A percentile compares a stretch with the other conserved stretches of the same genome.
phyloP scores from a whole-genome alignment of 768 basidiomycete species.

The Russula sp. region DNA sequence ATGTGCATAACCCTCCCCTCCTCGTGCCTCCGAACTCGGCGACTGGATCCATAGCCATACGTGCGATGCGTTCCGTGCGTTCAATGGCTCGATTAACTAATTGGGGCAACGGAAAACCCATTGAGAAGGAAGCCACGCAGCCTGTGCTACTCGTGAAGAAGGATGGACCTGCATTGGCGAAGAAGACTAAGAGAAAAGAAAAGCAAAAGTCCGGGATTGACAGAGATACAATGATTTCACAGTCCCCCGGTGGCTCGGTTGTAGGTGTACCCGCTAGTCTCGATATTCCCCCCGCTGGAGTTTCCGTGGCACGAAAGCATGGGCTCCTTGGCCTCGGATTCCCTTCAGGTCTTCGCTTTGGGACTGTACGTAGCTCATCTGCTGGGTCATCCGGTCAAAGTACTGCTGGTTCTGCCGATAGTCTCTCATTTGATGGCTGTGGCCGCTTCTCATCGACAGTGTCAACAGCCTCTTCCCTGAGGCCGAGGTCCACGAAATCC shows the following conservation, averaged over 20 bases:
- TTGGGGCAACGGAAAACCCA: constrained; percentile 56
- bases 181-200: constrained; percentile 31
- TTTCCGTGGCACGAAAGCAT: constrained; percentile 34
- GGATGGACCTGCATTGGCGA: constrained; percentile 32
- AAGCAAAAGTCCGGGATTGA: constrained; percentile 26
- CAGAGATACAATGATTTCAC: constrained; percentile 30
- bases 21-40: constrained; percentile 16
- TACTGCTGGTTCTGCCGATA: constrained; percentile 26
- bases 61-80: constrained; percentile 72
- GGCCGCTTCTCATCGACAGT: constrained; percentile 36
- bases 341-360: constrained; percentile 46
- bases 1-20: constrained; percentile 18
- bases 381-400: constrained; percentile 27
- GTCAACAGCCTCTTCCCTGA: constrained; percentile 40
- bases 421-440: constrained; percentile 20
- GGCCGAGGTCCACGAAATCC: constrained; percentile 42
- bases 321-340: constrained; percentile 58
- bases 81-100: constrained; percentile 66
- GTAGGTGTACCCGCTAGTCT: constrained; percentile 46
- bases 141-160: constrained; percentile 28
- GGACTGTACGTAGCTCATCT: constrained; percentile 19
- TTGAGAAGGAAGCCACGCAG: constrained; percentile 29
- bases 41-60: constrained; percentile 64
- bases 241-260: constrained; percentile 63
- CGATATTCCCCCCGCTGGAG: constrained; percentile 7